Conservation (phyloP, 495 filamentous ascomycete species). For the Tuber umbilicatum region DNA sequence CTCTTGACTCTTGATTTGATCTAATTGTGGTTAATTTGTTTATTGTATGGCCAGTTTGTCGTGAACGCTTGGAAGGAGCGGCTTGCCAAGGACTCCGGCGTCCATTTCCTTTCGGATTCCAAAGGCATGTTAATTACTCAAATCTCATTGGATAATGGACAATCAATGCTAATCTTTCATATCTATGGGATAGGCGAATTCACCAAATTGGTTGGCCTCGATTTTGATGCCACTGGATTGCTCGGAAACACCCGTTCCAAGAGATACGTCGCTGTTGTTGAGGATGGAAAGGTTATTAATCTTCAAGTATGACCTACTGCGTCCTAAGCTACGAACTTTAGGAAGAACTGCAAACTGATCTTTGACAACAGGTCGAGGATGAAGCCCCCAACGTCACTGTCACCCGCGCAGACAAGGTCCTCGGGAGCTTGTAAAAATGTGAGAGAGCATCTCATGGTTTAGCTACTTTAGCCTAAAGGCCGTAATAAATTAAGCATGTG, state of each 20-base stretch:
- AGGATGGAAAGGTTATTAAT: conserved; percentile 69
- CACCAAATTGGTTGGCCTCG: conserved; percentile 79
- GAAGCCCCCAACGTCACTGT: conserved; percentile 27
- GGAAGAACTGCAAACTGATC: not conserved
- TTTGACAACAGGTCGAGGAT: conserved; percentile 22
- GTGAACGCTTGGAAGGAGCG: conserved; percentile 40
- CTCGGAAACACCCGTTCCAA: conserved; percentile 80
- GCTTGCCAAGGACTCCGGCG: conserved; percentile 20
- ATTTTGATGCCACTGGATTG: conserved; percentile 73
- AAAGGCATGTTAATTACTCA: conserved; percentile 43
- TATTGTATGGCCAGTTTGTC: conserved; percentile 26
- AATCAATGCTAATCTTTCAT: not conserved
- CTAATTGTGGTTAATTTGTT: not conserved
- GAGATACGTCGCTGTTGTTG: conserved; percentile 73
- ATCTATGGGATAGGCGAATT: conserved; percentile 49
- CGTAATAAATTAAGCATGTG: not conserved
- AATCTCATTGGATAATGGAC: not conserved
- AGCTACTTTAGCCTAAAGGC: not conserved
- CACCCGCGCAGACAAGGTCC: conserved; percentile 31
- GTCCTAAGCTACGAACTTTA: not conserved
- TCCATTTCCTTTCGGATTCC: conserved; percentile 89
- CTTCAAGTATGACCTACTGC: conserved; percentile 4
- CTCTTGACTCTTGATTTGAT: not conserved
- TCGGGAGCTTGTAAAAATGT: conserved; percentile 32
- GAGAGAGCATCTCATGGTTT: conserved; percentile 3